A percentile compares a stretch with the other conserved stretches of the same genome.
These are phyloP conservation scores for Cladosporium velox DNA, from an alignment of 2,329 filamentous ascomycete species.

Conservation along the genomic window DNA sequence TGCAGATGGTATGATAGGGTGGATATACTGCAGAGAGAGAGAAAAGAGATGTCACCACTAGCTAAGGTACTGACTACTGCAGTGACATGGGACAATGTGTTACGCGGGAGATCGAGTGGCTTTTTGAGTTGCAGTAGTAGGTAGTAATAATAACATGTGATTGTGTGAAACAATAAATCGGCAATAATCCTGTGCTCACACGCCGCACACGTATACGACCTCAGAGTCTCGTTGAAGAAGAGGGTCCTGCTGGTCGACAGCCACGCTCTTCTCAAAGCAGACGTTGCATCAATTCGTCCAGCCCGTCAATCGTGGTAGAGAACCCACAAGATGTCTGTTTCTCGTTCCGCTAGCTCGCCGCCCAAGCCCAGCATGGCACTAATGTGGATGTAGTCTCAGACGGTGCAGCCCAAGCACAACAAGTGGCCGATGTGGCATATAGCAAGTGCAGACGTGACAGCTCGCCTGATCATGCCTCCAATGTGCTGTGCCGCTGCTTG, in stretches of 20 bases:
- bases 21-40: neutral
- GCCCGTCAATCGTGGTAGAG: neutral
- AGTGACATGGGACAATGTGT: neutral
- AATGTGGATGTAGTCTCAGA: neutral
- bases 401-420: neutral
- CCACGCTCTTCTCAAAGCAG: neutral
- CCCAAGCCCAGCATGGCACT: neutral
- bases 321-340: neutral
- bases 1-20: neutral
- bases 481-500: neutral
- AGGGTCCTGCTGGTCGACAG: neutral
- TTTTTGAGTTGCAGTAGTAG: no score
- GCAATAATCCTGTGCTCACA: neutral
- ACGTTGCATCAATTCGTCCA: neutral
- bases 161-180: neutral
- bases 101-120: neutral
- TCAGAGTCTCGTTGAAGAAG: neutral
- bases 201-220: neutral
- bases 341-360: neutral
- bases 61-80: neutral
- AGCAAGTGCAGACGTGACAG: slow-evolving; percentile 4
- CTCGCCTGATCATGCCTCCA: slow-evolving; percentile 2
- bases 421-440: neutral
- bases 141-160: neutral
- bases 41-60: neutral